These are phyloP conservation scores for Chalciporus piperatus DNA, from an alignment of 768 basidiomycete species.

Conservation along the genomic window DNA sequence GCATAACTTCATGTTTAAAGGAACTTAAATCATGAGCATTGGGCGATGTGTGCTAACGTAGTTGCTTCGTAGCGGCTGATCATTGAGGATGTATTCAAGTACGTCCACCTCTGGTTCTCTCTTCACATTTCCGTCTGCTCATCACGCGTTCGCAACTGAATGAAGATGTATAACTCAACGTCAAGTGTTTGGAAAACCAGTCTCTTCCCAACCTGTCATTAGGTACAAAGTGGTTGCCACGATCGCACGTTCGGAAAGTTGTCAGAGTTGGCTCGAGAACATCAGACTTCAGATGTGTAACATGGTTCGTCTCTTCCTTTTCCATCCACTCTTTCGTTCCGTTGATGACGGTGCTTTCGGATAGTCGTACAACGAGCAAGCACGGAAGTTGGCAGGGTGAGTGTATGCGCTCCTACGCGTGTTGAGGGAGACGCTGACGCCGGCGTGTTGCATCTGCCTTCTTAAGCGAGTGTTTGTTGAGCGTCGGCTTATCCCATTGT, in stretches of 20 bases:
- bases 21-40: constrained; percentile 74
- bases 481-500: too few species aligned
- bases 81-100: constrained; percentile 76
- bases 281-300: constrained; percentile 81
- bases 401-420: neutral
- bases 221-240: constrained; percentile 74
- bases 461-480: too few species aligned
- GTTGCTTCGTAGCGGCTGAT: constrained; percentile 55
- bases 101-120: neutral
- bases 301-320: constrained; percentile 45
- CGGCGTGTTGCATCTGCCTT: constrained; percentile 19
- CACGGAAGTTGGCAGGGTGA: constrained; percentile 64
- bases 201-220: constrained; percentile 68
- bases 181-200: constrained; percentile 76
- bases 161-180: constrained; percentile 72
- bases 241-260: constrained; percentile 66
- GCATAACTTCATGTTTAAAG: too few species aligned
- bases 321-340: neutral
- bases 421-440: neutral
- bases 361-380: constrained; percentile 67
- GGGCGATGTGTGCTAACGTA: constrained; percentile 61
- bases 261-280: constrained; percentile 77
- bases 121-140: neutral
- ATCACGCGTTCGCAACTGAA: neutral
- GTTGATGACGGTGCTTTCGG: constrained; percentile 5